Conservation (phyloP, 1,284 basidiomycete species). For the Clitocybe nebularis region DNA sequence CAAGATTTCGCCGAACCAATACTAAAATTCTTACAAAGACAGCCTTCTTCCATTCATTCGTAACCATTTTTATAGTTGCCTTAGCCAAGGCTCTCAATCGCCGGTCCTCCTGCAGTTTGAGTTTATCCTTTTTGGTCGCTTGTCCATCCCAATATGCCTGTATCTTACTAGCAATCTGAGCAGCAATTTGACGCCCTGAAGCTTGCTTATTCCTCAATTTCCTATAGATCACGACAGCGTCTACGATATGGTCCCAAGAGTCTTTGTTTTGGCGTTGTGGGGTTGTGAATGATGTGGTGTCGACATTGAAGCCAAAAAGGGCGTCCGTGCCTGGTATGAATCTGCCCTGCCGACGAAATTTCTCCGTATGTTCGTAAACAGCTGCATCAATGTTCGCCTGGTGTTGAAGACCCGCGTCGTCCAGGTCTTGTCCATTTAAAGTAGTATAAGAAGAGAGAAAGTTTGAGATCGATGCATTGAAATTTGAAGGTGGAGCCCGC, state of each 20-base stretch:
- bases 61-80: slow-evolving; percentile 66
- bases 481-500: slow-evolving; percentile 47
- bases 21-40: slow-evolving; percentile 62
- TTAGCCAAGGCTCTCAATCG: slow-evolving; percentile 68
- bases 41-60: slow-evolving; percentile 86
- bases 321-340: slow-evolving; percentile 31
- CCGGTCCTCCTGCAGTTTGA: slow-evolving; percentile 63
- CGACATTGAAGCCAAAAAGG: slow-evolving; percentile 24
- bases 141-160: slow-evolving; percentile 77
- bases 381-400: slow-evolving; percentile 47
- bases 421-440: slow-evolving; percentile 47
- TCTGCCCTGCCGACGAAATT: slow-evolving; percentile 35
- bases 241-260: slow-evolving; percentile 54
- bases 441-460: slow-evolving; percentile 61
- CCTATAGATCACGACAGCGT: slow-evolving; percentile 34
- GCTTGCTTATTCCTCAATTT: slow-evolving; percentile 36
- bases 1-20: slow-evolving; percentile 1
- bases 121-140: slow-evolving; percentile 62
- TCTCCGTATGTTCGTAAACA: slow-evolving; percentile 51
- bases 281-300: slow-evolving; percentile 11
- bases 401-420: slow-evolving; percentile 37
- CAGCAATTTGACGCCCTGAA: slow-evolving; percentile 44
- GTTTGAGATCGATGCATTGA: slow-evolving; percentile 48
- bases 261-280: slow-evolving; percentile 34
- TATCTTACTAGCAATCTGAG: slow-evolving; percentile 66